These are phyloP conservation scores for Pichia deserticola DNA, from an alignment of 805 yeast species.

Conservation along the genomic window DNA sequence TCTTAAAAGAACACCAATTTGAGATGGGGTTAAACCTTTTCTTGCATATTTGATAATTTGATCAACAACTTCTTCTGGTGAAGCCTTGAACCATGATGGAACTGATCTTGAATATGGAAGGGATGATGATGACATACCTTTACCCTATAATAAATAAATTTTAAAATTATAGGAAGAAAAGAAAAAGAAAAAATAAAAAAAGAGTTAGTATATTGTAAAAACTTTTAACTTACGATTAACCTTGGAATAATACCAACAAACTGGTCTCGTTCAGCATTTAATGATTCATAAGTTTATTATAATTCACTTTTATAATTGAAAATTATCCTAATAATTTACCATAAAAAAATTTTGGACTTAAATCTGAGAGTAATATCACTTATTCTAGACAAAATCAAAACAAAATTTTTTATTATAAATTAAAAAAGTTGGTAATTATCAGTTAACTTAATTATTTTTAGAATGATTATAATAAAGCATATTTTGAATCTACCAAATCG, in stretches of 20 bases:
- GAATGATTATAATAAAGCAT: neutral
- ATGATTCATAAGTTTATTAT: neutral
- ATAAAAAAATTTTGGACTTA: neutral
- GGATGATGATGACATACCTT: constrained; percentile 99
- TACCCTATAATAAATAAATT: constrained; percentile 55
- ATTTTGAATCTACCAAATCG: constrained; percentile 23
- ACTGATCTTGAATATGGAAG: constrained; percentile 98
- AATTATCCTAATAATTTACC: too few relatives aligned
- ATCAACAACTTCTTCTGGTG: constrained; percentile 93
- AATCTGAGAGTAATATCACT: too few relatives aligned
- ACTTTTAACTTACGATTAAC: constrained; percentile 22
- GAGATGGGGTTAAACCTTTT: constrained; percentile 99
- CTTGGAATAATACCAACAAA: constrained; percentile 28
- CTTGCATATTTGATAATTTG: constrained; percentile 99
- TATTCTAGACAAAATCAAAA: too few relatives aligned
- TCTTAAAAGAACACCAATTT: constrained; percentile 98
- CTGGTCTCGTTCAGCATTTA: constrained; percentile 44
- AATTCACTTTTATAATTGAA: neutral
- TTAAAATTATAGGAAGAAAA: too few relatives aligned
- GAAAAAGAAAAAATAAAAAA: constrained; percentile 8
- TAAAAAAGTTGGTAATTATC: too few relatives aligned
- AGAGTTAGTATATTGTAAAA: constrained; percentile 27
- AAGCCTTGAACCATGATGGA: constrained; percentile 99
- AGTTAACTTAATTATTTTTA: neutral
- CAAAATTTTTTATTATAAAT: too few relatives aligned